Evolutionary conservation across 495 filamentous ascomycete species (phyloP).

Genomic region (Hypoxylon trugodes): DNA sequence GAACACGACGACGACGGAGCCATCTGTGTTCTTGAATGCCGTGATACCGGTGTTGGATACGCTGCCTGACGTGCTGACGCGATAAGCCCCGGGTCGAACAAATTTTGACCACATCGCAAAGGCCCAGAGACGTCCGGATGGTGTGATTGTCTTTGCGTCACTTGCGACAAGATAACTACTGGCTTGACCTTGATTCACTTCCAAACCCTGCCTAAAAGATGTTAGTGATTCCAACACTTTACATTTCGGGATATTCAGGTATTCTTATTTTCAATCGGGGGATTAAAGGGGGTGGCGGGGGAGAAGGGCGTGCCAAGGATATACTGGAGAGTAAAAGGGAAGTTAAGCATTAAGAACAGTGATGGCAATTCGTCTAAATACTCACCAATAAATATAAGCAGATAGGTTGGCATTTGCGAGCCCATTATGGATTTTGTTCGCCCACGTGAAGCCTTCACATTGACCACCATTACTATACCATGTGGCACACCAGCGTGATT

Average conservation of each 20-base stretch:
- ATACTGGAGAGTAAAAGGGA: too few species aligned
- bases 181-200: conserved; percentile 45
- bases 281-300: not conserved
- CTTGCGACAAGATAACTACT: conserved; percentile 52
- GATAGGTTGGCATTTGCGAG: conserved; percentile 54
- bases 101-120: conserved; percentile 58
- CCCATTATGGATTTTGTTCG: conserved; percentile 57
- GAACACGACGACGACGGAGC: conserved; percentile 53
- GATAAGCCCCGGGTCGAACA: conserved; percentile 57
- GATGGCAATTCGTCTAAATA: too few species aligned
- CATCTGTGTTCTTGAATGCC: conserved; percentile 59
- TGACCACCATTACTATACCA: conserved; percentile 58
- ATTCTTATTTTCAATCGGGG: too few species aligned
- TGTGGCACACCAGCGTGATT: conserved; percentile 43
- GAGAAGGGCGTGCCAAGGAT: too few species aligned
- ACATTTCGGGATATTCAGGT: too few species aligned
- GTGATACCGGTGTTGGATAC: conserved; percentile 49
- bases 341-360: too few species aligned
- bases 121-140: conserved; percentile 58
- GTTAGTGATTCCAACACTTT: not conserved
- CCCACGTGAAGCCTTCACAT: conserved; percentile 65
- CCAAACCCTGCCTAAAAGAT: conserved; percentile 52
- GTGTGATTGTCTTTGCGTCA: conserved; percentile 45
- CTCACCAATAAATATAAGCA: conserved; percentile 55
- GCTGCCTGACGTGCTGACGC: conserved; percentile 50